Conservation (phyloP, 2,329 filamentous ascomycete genomes). For the Onygenales sp. region DNA sequence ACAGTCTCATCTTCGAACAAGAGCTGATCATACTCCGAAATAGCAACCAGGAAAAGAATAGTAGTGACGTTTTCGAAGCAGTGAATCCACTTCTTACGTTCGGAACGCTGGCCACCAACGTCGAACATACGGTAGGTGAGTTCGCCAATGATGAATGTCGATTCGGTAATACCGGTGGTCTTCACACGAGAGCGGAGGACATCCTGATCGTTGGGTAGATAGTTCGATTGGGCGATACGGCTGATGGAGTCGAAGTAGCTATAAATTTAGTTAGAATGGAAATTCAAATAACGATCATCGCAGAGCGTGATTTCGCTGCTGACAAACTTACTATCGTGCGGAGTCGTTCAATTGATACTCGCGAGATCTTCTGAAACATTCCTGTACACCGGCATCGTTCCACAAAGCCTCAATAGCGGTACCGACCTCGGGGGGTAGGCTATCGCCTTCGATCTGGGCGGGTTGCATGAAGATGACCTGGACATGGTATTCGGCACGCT, state of each 20-base stretch:
- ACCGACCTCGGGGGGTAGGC: slow-evolving; percentile 86
- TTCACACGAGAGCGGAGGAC: slow-evolving; percentile 93
- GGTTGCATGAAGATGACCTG: slow-evolving; percentile 99
- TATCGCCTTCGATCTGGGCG: slow-evolving; percentile 90
- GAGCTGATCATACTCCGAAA: slow-evolving; percentile 93
- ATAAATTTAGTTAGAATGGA: slow-evolving; percentile 24
- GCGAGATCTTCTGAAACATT: slow-evolving; percentile 89
- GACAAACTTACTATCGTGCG: slow-evolving; percentile 71
- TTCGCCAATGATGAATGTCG: slow-evolving; percentile 89
- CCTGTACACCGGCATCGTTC: slow-evolving; percentile 86
- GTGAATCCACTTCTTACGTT: slow-evolving; percentile 99
- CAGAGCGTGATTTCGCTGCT: neutral
- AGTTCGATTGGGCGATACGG: slow-evolving; percentile 81
- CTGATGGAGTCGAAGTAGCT: slow-evolving; percentile 96
- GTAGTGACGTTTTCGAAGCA: slow-evolving; percentile 98
- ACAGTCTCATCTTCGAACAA: slow-evolving; percentile 94
- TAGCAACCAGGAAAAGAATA: slow-evolving; percentile 92
- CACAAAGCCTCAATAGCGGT: slow-evolving; percentile 85
- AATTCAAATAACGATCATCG: neutral
- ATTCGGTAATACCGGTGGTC: slow-evolving; percentile 95
- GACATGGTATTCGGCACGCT: slow-evolving; percentile 90
- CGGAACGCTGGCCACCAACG: slow-evolving; percentile 87
- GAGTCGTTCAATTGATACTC: slow-evolving; percentile 97
- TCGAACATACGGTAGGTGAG: slow-evolving; percentile 97
- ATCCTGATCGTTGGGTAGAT: slow-evolving; percentile 91